Conservation (phyloP, 306 rosid genomes). For the Vigna reflexopilosa region DNA sequence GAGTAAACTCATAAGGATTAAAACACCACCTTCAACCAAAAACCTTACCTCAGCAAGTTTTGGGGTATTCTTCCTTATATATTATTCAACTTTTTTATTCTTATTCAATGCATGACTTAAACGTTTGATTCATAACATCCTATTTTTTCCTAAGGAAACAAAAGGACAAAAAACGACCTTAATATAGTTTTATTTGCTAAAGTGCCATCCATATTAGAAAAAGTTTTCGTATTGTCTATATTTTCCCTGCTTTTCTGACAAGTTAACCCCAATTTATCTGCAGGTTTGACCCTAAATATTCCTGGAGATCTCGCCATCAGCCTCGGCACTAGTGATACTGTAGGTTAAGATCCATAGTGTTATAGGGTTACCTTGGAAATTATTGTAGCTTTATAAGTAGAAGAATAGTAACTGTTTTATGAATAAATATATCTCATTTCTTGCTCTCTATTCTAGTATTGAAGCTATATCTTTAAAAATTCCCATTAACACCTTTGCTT, state of each 20-base stretch:
- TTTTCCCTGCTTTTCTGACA: constrained; percentile 16
- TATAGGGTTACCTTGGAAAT: constrained; percentile 6
- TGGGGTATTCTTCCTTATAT: too few relatives aligned
- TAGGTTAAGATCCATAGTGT: constrained; percentile 52
- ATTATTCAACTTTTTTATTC: too few relatives aligned
- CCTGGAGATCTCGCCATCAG: constrained; percentile 98
- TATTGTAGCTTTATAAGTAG: constrained; percentile 9
- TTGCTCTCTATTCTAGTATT: constrained; percentile 5
- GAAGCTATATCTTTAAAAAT: constrained; percentile 2
- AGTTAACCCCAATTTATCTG: constrained; percentile 36
- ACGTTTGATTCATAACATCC: too few relatives aligned
- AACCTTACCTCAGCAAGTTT: too few relatives aligned
- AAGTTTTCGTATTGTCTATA: not conserved
- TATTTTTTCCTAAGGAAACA: too few relatives aligned
- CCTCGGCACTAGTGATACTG: constrained; percentile 98
- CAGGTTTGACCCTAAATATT: constrained; percentile 91
- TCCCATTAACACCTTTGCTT: constrained; percentile 20
- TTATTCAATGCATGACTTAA: too few relatives aligned
- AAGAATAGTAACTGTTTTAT: constrained; percentile 12
- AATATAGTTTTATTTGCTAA: not conserved
- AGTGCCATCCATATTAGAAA: not conserved
- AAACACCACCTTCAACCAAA: too few relatives aligned
- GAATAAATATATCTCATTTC: constrained; percentile 1
- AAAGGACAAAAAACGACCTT: not conserved
- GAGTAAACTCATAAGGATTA: too few relatives aligned